These are phyloP conservation scores for Pythium rishiriense DNA, from an alignment of 352 stramenopile species.

Conservation along the genomic window DNA sequence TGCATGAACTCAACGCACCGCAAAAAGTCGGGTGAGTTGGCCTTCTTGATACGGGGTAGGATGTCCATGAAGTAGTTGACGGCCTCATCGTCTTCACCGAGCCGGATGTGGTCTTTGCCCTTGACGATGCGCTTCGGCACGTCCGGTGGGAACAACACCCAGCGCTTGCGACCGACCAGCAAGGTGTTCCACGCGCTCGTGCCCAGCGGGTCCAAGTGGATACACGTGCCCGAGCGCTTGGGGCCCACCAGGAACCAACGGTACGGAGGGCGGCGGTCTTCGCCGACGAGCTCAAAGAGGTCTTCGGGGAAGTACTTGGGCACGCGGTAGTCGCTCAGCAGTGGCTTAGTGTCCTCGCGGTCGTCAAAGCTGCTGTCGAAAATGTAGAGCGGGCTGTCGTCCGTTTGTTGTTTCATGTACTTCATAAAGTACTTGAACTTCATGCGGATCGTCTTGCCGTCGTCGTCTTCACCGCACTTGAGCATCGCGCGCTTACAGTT, in stretches of 20 bases:
- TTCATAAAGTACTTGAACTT: slow-evolving; percentile 84
- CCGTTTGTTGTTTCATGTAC: slow-evolving; percentile 73
- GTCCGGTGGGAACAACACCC: slow-evolving; percentile 96
- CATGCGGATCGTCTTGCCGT: slow-evolving; percentile 76
- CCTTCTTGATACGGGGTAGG: slow-evolving; percentile 86
- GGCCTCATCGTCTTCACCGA: slow-evolving; percentile 90
- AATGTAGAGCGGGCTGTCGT: slow-evolving; percentile 95
- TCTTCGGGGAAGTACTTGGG: slow-evolving; percentile 83
- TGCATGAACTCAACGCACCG: slow-evolving; percentile 89
- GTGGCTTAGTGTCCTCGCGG: slow-evolving; percentile 72
- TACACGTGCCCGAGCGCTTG: slow-evolving; percentile 90
- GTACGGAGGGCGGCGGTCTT: slow-evolving; percentile 90
- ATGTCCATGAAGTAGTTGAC: slow-evolving; percentile 93
- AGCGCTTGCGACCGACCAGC: slow-evolving; percentile 93
- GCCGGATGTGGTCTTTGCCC: slow-evolving; percentile 86
- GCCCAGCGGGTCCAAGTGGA: slow-evolving; percentile 95
- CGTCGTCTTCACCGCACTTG: slow-evolving; percentile 82
- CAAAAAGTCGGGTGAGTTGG: slow-evolving; percentile 50
- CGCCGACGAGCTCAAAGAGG: slow-evolving; percentile 82
- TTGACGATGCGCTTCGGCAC: slow-evolving; percentile 69
- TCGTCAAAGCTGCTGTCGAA: slow-evolving; percentile 96
- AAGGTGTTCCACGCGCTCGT: slow-evolving; percentile 97
- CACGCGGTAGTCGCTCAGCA: slow-evolving; percentile 77
- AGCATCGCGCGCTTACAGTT: slow-evolving; percentile 78
- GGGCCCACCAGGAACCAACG: slow-evolving; percentile 96